Evolutionary conservation across 2,329 filamentous ascomycete genomes (phyloP), one percentile per base, ranked within the genome.

Genomic region (Fusarium brachygibbosum): DNA sequence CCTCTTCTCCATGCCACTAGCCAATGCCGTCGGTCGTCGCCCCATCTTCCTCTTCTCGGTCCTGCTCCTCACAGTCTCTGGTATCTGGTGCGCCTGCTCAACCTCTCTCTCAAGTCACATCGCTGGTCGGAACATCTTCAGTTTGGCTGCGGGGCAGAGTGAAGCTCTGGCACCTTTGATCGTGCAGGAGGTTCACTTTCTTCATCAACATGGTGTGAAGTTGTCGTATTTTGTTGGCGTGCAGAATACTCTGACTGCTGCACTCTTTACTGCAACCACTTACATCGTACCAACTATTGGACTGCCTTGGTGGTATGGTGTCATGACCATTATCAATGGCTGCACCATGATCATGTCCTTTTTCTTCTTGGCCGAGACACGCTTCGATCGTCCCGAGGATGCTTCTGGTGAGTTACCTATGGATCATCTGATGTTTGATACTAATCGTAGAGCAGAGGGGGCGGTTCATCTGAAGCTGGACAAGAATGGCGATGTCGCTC

Each of bases 391-490:
- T 16, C 59, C 59, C 1, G 57, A 63, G 0, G 59, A 63, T 12
- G 59, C 59, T 3, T 55, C 46, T 4, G 57, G 59, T 46, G 41
- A n/a, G 46, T 23, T 1, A 4, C 8, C 3, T 0, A 5, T 11
- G 0, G 0, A 4, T 0, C 2, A 0, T 14, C 8, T 9, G 0
- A 2, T 12, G 0, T 4, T 0, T 1, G 0, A 16, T 7, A 6
- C 56, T 62, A 12, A 62, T 10, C 1, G 0, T 1, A 1, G 5
- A 1, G 2, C 3, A 62, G 57, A 62, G 19, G 59, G 59, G 0
- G 46, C 57, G 1, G 59, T 63, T 0, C 57, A 63, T 3, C 34
- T 63, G 0, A 41, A 2, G 17, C 46, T 63, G 2, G 57, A 63
- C 5, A 55, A 54, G 23, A 41, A 63, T 1, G 59, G 59, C 5